Evolutionary conservation across 805 yeast species (phyloP).

Genomic region (Spathaspora girioi): DNA sequence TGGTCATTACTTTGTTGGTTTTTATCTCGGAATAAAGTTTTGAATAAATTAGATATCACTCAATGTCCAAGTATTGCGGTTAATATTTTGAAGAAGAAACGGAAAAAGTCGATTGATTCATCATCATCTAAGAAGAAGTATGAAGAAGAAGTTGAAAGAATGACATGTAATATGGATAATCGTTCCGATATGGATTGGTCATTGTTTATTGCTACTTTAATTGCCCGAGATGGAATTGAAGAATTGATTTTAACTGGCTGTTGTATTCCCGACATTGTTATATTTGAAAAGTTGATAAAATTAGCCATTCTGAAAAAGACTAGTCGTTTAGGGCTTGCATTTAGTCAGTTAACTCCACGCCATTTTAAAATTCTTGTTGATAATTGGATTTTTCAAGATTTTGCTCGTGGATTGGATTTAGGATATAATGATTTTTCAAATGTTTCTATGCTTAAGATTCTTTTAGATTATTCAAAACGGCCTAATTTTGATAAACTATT

Average conservation of each 20-base stretch:
- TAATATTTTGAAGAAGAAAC: conserved; percentile 39
- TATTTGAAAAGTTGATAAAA: conserved; percentile 53
- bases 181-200: conserved; percentile 84
- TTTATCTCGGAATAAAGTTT: conserved; percentile 55
- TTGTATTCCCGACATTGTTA: conserved; percentile 51
- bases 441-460: conserved; percentile 27
- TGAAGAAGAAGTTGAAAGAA: conserved; percentile 30
- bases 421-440: conserved; percentile 73
- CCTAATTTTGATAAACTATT: conserved; percentile 17
- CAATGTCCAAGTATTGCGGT: conserved; percentile 55
- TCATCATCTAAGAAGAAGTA: conserved; percentile 17
- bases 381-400: conserved; percentile 51
- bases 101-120: conserved; percentile 15
- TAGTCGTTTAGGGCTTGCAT: conserved; percentile 70
- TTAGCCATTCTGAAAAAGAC: conserved; percentile 56
- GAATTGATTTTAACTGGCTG: conserved; percentile 80
- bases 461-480: conserved; percentile 27
- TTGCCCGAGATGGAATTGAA: conserved; percentile 69
- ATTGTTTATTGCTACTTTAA: conserved; percentile 64
- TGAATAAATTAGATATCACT: conserved; percentile 65
- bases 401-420: conserved; percentile 69
- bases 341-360: conserved; percentile 57
- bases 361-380: conserved; percentile 53
- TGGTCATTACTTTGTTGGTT: conserved; percentile 83
- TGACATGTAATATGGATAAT: conserved; percentile 47